Conservation (phyloP, 2,329 filamentous ascomycete species). For the Fonsecaea pedrosoi region DNA sequence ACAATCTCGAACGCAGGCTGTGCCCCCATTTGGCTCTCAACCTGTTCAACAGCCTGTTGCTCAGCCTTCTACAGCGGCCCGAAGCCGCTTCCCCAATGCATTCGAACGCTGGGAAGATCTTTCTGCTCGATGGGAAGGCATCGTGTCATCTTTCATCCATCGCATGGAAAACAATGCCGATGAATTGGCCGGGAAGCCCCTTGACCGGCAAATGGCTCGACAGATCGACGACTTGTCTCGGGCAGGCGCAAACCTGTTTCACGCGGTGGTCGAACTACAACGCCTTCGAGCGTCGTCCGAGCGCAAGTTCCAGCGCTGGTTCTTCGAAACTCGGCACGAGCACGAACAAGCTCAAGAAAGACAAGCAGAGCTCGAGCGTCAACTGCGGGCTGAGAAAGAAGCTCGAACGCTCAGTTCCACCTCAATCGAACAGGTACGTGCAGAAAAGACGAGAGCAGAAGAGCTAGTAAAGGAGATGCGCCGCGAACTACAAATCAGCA, state of each 20-base stretch:
- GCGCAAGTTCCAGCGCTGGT: conserved; percentile 98
- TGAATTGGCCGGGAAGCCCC: conserved; percentile 79
- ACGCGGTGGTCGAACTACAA: conserved; percentile 95
- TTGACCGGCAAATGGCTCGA: conserved; percentile 85
- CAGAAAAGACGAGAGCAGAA: conserved; percentile 72
- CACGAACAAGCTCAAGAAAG: conserved; percentile 84
- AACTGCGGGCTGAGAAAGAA: conserved; percentile 75
- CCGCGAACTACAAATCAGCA: conserved; percentile 90
- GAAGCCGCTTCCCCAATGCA: conserved; percentile 74
- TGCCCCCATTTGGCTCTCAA: conserved; percentile 42
- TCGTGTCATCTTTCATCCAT: conserved; percentile 97
- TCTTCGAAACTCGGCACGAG: conserved; percentile 90
- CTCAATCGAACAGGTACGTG: conserved; percentile 70
- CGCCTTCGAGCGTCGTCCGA: conserved; percentile 92
- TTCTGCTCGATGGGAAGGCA: conserved; percentile 96
- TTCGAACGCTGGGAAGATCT: conserved; percentile 98
- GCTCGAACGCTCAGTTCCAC: conserved; percentile 67
- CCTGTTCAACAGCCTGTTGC: conserved; percentile 43
- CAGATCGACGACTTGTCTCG: conserved; percentile 98
- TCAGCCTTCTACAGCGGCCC: conserved; percentile 36
- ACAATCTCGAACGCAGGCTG: conserved; percentile 39
- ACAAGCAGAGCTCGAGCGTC: conserved; percentile 77
- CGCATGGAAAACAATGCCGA: conserved; percentile 88
- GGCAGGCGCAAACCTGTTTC: conserved; percentile 94
- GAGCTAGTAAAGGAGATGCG: conserved; percentile 87